Base-by-base conservation (phyloP, 2,329 filamentous ascomycete genomes). In the Sphaerulina musiva region DNA sequence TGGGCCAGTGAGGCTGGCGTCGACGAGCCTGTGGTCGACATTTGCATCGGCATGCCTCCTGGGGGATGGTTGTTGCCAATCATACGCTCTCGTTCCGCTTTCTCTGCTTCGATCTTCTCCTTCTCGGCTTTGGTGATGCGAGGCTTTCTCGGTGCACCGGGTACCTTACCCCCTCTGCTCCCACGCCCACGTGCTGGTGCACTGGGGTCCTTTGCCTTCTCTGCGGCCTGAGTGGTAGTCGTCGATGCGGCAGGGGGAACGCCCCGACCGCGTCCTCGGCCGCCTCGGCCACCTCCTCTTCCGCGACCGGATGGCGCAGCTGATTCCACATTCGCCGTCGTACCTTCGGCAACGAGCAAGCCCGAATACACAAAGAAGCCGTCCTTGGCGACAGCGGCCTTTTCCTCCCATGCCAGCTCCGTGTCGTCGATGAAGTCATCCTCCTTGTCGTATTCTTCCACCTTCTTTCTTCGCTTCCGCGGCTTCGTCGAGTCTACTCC, bases 351-450 rank as follows among this genome's bases (percentile, higher is more conserved):
- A 20, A 97, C 81, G 45, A 98, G 76, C 7, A 92, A 92, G 3
- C 93, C 93, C 57, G 89, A 95, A 72, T 96, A 98, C 1, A 98
- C 93, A 69, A 97, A 98, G 75, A 97, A 98, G 1, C 93, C 93
- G 68, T 97, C 93, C 63, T 92, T 89, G 62, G 89, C 92, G 45
- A 93, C 91, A 4, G 92, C 90, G 6, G 92, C 92, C 68, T 95
- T 88, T 66, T 95, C 89, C 72, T 97, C 89, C 92, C 92, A 97
- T 0, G 95, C 79, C 67, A 96, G 72, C 70, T 98, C 93, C 1
- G 90, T 95, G 68, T 98, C 93, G 66, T 98, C 93, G 53, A 85
- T 83, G 65, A 85, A 85, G 43, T 83, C 81, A 60, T 85, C 82
- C 50, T 84, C 81, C 55, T 82, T 81, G 65, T 85, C 81, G 63